Evolutionary conservation across 148 eudicot species (phyloP).

Genomic region (Talinum fruticosum): DNA sequence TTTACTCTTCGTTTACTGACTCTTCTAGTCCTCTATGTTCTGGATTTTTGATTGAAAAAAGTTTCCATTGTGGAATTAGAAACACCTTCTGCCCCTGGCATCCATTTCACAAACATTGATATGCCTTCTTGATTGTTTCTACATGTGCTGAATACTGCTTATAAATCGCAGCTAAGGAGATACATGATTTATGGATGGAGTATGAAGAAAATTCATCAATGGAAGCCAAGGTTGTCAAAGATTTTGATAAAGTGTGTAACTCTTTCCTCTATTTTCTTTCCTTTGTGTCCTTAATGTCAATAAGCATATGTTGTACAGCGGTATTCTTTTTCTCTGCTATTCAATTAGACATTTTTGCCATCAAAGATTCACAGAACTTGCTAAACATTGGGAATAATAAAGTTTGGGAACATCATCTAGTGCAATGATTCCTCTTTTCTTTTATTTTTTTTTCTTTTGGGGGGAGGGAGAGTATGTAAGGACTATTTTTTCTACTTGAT

Average conservation of each 20-base stretch:
- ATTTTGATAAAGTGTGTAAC: conserved; percentile 74
- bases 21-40: conserved; percentile 6
- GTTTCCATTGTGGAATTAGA: not conserved
- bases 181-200: conserved; percentile 85
- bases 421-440: not conserved
- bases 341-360: not conserved
- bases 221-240: conserved; percentile 94
- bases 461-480: too few species aligned
- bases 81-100: not conserved
- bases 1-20: conserved; percentile 4
- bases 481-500: too few species aligned
- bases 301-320: not conserved
- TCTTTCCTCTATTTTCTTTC: not conserved
- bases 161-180: conserved; percentile 68
- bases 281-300: not conserved
- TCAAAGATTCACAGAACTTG: not conserved
- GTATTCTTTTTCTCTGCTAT: not conserved
- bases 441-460: too few species aligned
- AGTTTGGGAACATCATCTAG: not conserved
- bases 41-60: not conserved
- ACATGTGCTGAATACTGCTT: not conserved
- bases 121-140: conserved; percentile 4
- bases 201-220: conserved; percentile 80
- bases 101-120: not conserved
- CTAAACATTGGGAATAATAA: not conserved